Conservation (phyloP, 495 filamentous ascomycete genomes). For the Penicillium argentinense region DNA sequence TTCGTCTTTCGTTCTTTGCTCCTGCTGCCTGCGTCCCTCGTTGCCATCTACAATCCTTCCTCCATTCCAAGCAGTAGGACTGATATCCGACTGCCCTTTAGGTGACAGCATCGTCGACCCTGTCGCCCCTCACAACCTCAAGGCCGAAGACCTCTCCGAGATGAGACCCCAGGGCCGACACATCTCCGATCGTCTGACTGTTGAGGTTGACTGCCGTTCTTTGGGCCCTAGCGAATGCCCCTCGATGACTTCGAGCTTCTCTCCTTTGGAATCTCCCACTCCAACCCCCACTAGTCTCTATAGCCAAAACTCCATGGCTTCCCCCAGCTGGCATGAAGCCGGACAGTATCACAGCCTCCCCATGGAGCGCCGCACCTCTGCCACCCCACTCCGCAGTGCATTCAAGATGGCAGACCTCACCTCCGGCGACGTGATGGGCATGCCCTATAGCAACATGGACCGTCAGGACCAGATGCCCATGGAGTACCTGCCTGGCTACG, state of each 20-base stretch:
- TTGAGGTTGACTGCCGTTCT: conserved; percentile 46
- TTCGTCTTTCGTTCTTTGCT: conserved; percentile 5
- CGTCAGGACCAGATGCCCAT: conserved; percentile 40
- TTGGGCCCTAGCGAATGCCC: conserved; percentile 46
- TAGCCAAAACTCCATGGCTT: conserved; percentile 43
- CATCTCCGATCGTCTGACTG: conserved; percentile 42
- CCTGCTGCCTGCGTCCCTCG: conserved; percentile 4
- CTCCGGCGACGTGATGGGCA: conserved; percentile 33
- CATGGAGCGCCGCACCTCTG: conserved; percentile 36
- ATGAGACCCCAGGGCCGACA: conserved; percentile 43
- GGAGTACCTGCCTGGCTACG: conserved; percentile 44
- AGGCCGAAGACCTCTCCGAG: conserved; percentile 32
- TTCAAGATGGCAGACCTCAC: conserved; percentile 41
- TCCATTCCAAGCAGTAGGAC: neutral
- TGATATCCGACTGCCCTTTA: conserved; percentile 24
- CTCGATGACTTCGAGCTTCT: conserved; percentile 48
- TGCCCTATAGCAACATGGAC: conserved; percentile 38
- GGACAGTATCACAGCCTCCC: conserved; percentile 27
- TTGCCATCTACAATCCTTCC: conserved; percentile 7
- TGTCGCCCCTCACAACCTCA: conserved; percentile 24
- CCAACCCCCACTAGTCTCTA: conserved; percentile 47
- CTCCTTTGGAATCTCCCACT: conserved; percentile 45
- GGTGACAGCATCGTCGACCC: conserved; percentile 30
- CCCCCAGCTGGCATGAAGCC: conserved; percentile 43
- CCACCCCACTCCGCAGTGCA: conserved; percentile 39